These are phyloP conservation scores for Thermomyces lanuginosus DNA, from an alignment of 2,329 filamentous ascomycete genomes.

Conservation along the genomic window DNA sequence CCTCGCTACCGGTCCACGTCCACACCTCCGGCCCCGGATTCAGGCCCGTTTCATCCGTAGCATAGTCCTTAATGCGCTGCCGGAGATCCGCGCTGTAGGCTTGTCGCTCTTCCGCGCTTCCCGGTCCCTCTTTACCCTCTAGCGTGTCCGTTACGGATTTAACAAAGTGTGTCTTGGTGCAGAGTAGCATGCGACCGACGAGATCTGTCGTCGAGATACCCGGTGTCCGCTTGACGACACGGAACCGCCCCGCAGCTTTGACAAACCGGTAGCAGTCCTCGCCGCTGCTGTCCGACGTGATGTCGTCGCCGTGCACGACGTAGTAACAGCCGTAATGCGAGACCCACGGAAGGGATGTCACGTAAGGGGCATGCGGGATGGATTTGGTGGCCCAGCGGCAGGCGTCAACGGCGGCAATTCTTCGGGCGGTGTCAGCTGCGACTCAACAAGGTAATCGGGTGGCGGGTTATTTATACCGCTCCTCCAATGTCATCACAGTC, in stretches of 20 bases:
- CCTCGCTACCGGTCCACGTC: conserved; percentile 48
- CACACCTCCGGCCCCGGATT: conserved; percentile 69
- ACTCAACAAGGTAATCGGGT: too few relatives aligned
- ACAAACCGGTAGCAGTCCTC: conserved; percentile 97
- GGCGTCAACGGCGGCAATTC: conserved; percentile 76
- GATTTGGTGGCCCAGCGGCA: conserved; percentile 87
- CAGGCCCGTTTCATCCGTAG: conserved; percentile 67
- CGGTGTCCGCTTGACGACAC: conserved; percentile 89
- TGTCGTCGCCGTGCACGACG: conserved; percentile 93
- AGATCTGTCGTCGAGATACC: conserved; percentile 95
- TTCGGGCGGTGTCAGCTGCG: conserved; percentile 24
- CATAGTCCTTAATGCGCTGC: conserved; percentile 67
- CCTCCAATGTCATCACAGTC: conserved; percentile 85
- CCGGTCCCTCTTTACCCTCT: conserved; percentile 54
- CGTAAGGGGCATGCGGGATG: conserved; percentile 76
- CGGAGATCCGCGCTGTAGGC: conserved; percentile 51
- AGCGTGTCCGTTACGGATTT: conserved; percentile 56
- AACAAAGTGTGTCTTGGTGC: conserved; percentile 89
- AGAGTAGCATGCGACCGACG: conserved; percentile 93
- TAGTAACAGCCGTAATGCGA: conserved; percentile 88
- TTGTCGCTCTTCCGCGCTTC: conserved; percentile 50
- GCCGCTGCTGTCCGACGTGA: conserved; percentile 82
- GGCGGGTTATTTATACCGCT: conserved; percentile 48
- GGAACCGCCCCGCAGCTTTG: conserved; percentile 83
- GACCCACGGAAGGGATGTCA: conserved; percentile 86